Evolutionary conservation across 331 rosid species (phyloP).

Genomic region (Malus hybrid): DNA sequence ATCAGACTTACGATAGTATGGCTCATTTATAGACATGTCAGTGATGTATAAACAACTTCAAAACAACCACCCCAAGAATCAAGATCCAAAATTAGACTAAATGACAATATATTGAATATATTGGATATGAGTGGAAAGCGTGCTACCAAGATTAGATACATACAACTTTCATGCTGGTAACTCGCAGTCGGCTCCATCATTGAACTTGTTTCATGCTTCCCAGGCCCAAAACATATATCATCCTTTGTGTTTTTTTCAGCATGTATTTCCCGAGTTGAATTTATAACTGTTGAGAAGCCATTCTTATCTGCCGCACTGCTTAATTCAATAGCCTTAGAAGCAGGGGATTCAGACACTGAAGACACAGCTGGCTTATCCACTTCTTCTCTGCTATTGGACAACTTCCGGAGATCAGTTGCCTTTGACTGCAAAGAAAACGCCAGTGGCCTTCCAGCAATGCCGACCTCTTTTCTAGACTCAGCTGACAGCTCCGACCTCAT

Average conservation of each 20-base stretch:
- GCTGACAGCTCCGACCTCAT: conserved; percentile 50
- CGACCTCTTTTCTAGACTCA: conserved; percentile 74
- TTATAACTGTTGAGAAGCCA: conserved; percentile 38
- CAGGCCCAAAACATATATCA: conserved; percentile 29
- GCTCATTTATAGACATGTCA: neutral
- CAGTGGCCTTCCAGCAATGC: conserved; percentile 59
- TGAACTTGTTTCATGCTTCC: conserved; percentile 38
- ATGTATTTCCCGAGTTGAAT: conserved; percentile 53
- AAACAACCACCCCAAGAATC: neutral
- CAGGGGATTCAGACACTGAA: conserved; percentile 46
- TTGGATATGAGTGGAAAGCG: neutral
- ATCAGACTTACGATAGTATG: neutral
- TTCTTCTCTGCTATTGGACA: conserved; percentile 60
- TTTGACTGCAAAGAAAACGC: conserved; percentile 61
- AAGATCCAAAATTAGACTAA: neutral
- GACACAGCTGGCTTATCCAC: conserved; percentile 53
- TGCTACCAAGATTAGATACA: conserved; percentile 8
- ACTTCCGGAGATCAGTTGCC: conserved; percentile 53
- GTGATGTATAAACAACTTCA: neutral
- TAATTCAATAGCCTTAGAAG: conserved; percentile 46
- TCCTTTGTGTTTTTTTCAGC: conserved; percentile 33
- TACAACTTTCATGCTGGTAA: conserved; percentile 34
- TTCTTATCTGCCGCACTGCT: conserved; percentile 45
- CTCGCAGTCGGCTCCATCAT: conserved; percentile 28
- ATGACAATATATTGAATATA: neutral